Evolutionary conservation across 1,139 yeast species (phyloP).

Genomic region (Suhomyces bokatorum): DNA sequence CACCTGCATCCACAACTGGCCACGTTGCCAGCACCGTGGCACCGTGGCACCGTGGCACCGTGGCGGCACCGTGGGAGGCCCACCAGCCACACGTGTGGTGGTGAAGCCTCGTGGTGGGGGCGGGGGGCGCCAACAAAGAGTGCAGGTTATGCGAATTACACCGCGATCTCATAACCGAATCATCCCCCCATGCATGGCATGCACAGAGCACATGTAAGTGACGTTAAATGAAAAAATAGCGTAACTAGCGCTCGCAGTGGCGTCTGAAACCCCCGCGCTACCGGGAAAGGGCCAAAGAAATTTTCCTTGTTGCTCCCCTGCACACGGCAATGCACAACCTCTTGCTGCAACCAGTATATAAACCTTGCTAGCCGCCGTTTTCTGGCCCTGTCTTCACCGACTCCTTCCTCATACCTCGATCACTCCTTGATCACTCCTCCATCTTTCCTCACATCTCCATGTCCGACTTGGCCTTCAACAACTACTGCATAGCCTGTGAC

Average conservation of each 20-base stretch:
- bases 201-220: background rate
- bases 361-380: slow-evolving; percentile 10
- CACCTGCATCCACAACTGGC: background rate
- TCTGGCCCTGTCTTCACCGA: background rate
- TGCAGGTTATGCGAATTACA: background rate
- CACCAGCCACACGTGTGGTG: background rate
- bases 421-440: too few relatives aligned
- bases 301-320: slow-evolving; percentile 2
- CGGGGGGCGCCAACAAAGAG: background rate
- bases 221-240: background rate
- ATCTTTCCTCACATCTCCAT: too few relatives aligned
- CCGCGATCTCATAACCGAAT: background rate
- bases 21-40: background rate
- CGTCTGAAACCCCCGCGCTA: slow-evolving; percentile 3
- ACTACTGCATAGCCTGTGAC: slow-evolving; percentile 67
- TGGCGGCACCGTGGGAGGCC: background rate
- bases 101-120: too few relatives aligned
- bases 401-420: background rate
- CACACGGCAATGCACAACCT: slow-evolving; percentile 9
- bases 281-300: slow-evolving; percentile 1
- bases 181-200: background rate
- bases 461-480: slow-evolving; percentile 57
- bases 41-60: background rate
- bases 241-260: background rate
- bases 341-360: slow-evolving; percentile 12